A percentile compares a stretch with the other conserved stretches of the same genome.
Conservation (phyloP, 2,329 filamentous ascomycete species). For the Ilyonectria sp. region DNA sequence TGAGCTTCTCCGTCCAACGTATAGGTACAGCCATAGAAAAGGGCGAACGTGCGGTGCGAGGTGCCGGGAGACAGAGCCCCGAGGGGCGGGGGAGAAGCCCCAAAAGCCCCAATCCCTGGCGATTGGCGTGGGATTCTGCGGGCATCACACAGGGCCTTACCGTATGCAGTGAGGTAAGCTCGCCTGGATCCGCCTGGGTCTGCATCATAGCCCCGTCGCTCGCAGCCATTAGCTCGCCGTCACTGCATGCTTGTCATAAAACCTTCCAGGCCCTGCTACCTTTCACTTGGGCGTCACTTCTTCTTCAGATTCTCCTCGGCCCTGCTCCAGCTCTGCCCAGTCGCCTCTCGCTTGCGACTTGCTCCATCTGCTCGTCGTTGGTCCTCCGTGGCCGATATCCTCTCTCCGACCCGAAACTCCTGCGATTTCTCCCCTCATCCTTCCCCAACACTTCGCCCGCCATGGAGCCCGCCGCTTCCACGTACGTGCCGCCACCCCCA, state of each 20-base stretch:
- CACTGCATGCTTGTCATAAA: slow-evolving; percentile 50
- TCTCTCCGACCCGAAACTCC: slow-evolving; percentile 15
- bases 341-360: slow-evolving; percentile 23
- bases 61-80: slow-evolving; percentile 32
- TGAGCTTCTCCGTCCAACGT: background rate
- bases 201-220: slow-evolving; percentile 51
- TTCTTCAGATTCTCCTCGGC: slow-evolving; percentile 40
- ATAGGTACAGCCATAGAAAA: slow-evolving; percentile 14
- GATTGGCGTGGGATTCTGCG: slow-evolving; percentile 29
- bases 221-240: slow-evolving; percentile 46
- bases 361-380: slow-evolving; percentile 26
- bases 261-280: slow-evolving; percentile 46
- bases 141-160: slow-evolving; percentile 30
- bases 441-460: slow-evolving; percentile 37
- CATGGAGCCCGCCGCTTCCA: slow-evolving; percentile 37
- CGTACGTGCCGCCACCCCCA: slow-evolving; percentile 47
- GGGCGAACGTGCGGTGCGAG: slow-evolving; percentile 16
- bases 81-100: slow-evolving; percentile 19
- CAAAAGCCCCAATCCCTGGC: slow-evolving; percentile 24
- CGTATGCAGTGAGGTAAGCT: slow-evolving; percentile 39
- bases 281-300: slow-evolving; percentile 43
- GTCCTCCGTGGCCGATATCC: slow-evolving; percentile 31
- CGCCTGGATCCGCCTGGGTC: slow-evolving; percentile 30
- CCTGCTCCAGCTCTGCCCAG: slow-evolving; percentile 31
- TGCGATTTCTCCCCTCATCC: slow-evolving; percentile 17